These are phyloP conservation scores for Tubosaeta sp. DNA, from an alignment of 768 basidiomycete genomes.

Conservation along the genomic window DNA sequence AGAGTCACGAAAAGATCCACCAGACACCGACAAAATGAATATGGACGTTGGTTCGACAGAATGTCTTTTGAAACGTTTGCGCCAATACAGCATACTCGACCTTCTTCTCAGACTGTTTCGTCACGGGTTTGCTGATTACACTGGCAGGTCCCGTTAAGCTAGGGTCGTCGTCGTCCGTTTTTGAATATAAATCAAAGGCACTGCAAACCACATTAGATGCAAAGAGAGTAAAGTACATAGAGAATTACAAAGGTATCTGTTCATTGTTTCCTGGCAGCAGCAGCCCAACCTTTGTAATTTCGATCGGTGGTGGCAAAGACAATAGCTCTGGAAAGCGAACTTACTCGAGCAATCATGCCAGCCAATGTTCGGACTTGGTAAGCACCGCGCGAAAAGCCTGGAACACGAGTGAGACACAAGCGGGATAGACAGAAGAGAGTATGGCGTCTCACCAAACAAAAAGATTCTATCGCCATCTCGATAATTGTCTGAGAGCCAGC, in stretches of 20 bases:
- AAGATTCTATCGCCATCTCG: conserved; percentile 36
- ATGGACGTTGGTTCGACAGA: conserved; percentile 31
- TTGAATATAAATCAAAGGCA: conserved; percentile 37
- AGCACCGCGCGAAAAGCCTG: conserved; percentile 47
- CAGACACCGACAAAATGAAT: conserved; percentile 46
- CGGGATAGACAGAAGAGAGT: background rate
- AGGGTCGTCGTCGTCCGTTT: conserved; percentile 17
- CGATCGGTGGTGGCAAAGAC: background rate
- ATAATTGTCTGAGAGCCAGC: conserved; percentile 41
- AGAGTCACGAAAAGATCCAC: conserved; percentile 20
- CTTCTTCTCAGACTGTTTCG: conserved; percentile 9
- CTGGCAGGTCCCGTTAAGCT: conserved; percentile 7
- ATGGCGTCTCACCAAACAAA: conserved; percentile 34
- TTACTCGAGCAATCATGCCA: conserved; percentile 41
- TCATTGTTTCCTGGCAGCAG: conserved; percentile 38
- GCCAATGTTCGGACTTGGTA: conserved; percentile 42
- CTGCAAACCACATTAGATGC: conserved; percentile 16
- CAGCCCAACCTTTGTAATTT: conserved; percentile 35
- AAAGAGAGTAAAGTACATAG: background rate
- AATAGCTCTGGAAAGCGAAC: background rate
- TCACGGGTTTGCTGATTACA: conserved; percentile 3
- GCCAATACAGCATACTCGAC: conserved; percentile 19
- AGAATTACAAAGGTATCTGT: conserved; percentile 37
- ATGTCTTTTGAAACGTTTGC: conserved; percentile 32
- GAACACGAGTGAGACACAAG: background rate